These are phyloP conservation scores for Botrytis fabae DNA, from an alignment of 2,329 filamentous ascomycete genomes.

Conservation along the genomic window DNA sequence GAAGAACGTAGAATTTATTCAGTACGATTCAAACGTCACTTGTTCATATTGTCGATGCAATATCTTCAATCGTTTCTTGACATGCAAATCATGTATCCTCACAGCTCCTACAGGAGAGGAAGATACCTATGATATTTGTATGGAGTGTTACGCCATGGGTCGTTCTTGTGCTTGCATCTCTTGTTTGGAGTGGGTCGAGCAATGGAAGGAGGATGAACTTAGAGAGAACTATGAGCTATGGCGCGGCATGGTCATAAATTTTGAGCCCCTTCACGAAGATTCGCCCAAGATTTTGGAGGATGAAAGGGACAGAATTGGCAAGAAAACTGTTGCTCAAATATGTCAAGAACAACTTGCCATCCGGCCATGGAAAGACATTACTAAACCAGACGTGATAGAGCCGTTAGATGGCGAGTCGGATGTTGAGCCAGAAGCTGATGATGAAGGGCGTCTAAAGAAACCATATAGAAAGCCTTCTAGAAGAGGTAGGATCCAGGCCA, in stretches of 20 bases:
- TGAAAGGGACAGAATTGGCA: conserved; percentile 64
- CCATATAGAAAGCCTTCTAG: conserved; percentile 45
- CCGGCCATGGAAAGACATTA: conserved; percentile 81
- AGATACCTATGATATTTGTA: conserved; percentile 91
- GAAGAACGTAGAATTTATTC: conserved; percentile 70
- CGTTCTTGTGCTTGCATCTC: conserved; percentile 89
- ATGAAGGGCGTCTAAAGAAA: conserved; percentile 61
- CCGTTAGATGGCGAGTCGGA: conserved; percentile 47
- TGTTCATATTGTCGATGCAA: conserved; percentile 96
- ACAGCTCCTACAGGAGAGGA: conserved; percentile 68
- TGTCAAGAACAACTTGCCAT: conserved; percentile 83
- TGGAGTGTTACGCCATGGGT: conserved; percentile 99
- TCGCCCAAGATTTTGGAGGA: conserved; percentile 72
- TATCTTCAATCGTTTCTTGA: conserved; percentile 95
- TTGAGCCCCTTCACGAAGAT: conserved; percentile 66
- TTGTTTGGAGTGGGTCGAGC: conserved; percentile 84
- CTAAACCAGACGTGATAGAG: conserved; percentile 39
- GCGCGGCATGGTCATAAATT: conserved; percentile 74
- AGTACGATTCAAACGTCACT: conserved; percentile 87
- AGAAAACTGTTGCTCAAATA: conserved; percentile 85
- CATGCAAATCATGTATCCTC: conserved; percentile 80
- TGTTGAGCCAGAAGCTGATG: conserved; percentile 59
- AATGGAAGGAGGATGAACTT: conserved; percentile 83
- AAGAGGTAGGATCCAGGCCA: conserved; percentile 45
- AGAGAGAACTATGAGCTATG: conserved; percentile 77